phyloP scores from a whole-genome alignment of 306 rosid genomes.

The Vigna mungo region DNA sequence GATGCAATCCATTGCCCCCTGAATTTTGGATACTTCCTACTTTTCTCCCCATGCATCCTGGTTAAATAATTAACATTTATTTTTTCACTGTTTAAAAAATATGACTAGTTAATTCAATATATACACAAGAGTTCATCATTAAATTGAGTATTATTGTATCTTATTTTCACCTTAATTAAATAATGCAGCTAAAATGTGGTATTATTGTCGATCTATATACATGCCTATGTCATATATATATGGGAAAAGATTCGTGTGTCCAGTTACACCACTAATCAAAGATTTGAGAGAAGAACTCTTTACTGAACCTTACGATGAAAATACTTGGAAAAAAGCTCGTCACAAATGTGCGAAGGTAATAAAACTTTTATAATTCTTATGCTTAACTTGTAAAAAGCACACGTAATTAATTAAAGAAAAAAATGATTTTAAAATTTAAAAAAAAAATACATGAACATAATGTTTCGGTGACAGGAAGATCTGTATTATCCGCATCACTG shows the following conservation, averaged over 20 bases:
- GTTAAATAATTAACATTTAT: slow-evolving; percentile 1
- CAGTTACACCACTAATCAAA: too few relatives aligned
- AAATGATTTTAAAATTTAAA: too few relatives aligned
- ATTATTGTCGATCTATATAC: too few relatives aligned
- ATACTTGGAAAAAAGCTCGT: slow-evolving; percentile 61
- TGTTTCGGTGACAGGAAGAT: not conserved
- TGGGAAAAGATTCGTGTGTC: too few relatives aligned
- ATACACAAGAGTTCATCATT: not conserved
- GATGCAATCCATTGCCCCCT: slow-evolving; percentile 75
- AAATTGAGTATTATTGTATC: not conserved
- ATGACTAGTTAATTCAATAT: too few relatives aligned
- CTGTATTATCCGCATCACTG: not conserved
- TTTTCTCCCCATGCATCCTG: slow-evolving; percentile 68
- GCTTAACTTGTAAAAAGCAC: too few relatives aligned
- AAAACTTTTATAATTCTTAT: not conserved
- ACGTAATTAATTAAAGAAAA: too few relatives aligned
- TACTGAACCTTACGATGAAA: slow-evolving; percentile 52
- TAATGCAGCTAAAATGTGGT: too few relatives aligned
- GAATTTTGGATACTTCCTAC: slow-evolving; percentile 79
- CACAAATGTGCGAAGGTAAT: slow-evolving; percentile 61
- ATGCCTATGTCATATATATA: too few relatives aligned
- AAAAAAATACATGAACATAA: too few relatives aligned
- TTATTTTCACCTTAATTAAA: not conserved
- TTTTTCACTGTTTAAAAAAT: too few relatives aligned
- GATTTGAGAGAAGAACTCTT: too few relatives aligned